A percentile compares a stretch with the other conserved stretches of the same genome.
Conservation (phyloP, 2,329 filamentous ascomycete species). For the Calonectria pauciramosa region DNA sequence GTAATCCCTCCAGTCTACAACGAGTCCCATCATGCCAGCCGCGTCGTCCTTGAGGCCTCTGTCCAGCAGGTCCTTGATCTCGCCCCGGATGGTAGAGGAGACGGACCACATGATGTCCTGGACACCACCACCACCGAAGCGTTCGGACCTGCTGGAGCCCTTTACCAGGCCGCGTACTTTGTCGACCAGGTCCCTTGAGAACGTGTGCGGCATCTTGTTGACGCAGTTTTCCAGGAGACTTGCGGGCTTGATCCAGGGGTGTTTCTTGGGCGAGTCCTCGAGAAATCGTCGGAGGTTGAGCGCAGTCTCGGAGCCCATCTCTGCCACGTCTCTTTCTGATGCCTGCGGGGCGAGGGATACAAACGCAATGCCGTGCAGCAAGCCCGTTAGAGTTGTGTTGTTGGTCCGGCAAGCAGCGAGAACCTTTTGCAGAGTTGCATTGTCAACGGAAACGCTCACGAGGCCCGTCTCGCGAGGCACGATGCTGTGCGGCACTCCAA, state of each 20-base stretch:
- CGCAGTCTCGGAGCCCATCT: slow-evolving; percentile 28
- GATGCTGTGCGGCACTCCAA: slow-evolving; percentile 34
- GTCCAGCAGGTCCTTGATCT: slow-evolving; percentile 35
- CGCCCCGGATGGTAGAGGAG: slow-evolving; percentile 21
- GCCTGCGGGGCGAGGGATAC: slow-evolving; percentile 35
- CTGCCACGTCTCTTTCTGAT: neutral
- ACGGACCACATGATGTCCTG: slow-evolving; percentile 42
- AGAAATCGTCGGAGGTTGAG: slow-evolving; percentile 42
- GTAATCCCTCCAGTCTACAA: slow-evolving; percentile 37
- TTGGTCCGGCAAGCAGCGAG: slow-evolving; percentile 37
- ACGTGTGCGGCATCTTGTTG: slow-evolving; percentile 14
- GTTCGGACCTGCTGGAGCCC: neutral
- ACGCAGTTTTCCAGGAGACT: slow-evolving; percentile 36
- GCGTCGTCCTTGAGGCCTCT: slow-evolving; percentile 39
- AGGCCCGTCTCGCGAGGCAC: slow-evolving; percentile 30
- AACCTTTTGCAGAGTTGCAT: slow-evolving; percentile 24
- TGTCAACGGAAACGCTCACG: slow-evolving; percentile 19
- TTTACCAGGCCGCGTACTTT: neutral
- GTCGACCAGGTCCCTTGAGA: neutral
- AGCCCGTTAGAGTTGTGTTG: slow-evolving; percentile 43
- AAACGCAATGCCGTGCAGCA: slow-evolving; percentile 38
- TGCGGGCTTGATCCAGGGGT: slow-evolving; percentile 21
- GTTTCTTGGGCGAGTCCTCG: neutral
- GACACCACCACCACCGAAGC: slow-evolving; percentile 3
- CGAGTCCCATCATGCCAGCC: slow-evolving; percentile 35